Percentiles rank a stretch among this genome's conserved stretches.
These are phyloP conservation scores for Epichloe hybrida DNA, from an alignment of 2,329 filamentous ascomycete genomes.

Conservation along the genomic window DNA sequence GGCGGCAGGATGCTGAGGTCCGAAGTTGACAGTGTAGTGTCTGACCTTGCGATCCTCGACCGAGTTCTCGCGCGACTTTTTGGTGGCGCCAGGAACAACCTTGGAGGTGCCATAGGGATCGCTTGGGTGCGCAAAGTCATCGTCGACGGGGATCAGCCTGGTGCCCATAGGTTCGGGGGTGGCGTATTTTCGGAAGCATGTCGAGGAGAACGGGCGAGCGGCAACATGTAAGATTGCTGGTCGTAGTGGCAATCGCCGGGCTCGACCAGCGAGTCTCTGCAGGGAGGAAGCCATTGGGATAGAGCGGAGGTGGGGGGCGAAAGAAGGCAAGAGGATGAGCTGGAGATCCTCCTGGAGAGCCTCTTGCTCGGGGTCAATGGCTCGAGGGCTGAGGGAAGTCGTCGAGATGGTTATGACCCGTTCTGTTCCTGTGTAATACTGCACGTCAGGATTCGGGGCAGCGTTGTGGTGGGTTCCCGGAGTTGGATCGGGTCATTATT, in stretches of 20 bases:
- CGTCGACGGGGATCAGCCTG: conserved; percentile 51
- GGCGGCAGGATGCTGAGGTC: conserved; percentile 93
- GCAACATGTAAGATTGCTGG: conserved; percentile 22
- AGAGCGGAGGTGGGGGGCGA: conserved; percentile 13
- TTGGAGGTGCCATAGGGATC: conserved; percentile 35
- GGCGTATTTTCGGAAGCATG: conserved; percentile 49
- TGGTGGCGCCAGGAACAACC: conserved; percentile 27
- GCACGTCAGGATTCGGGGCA: conserved; percentile 16
- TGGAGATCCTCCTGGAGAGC: conserved; percentile 18
- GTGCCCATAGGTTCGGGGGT: conserved; percentile 38
- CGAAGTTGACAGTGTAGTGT: conserved; percentile 99
- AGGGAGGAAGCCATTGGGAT: conserved; percentile 50
- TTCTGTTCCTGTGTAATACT: not conserved
- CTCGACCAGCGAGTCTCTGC: conserved; percentile 58
- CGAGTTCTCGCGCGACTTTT: conserved; percentile 34
- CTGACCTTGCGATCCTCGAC: conserved; percentile 68
- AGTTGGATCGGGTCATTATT: conserved; percentile 14
- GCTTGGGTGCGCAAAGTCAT: conserved; percentile 43
- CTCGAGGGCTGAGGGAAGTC: conserved; percentile 14
- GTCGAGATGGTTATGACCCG: conserved; percentile 5
- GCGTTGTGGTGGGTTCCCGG: conserved; percentile 15
- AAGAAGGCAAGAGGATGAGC: conserved; percentile 16
- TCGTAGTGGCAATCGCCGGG: conserved; percentile 51
- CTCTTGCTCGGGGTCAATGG: conserved; percentile 25
- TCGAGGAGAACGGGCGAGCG: conserved; percentile 52